Conservation (phyloP, 2,329 filamentous ascomycete genomes). For the Colletotrichum godetiae region DNA sequence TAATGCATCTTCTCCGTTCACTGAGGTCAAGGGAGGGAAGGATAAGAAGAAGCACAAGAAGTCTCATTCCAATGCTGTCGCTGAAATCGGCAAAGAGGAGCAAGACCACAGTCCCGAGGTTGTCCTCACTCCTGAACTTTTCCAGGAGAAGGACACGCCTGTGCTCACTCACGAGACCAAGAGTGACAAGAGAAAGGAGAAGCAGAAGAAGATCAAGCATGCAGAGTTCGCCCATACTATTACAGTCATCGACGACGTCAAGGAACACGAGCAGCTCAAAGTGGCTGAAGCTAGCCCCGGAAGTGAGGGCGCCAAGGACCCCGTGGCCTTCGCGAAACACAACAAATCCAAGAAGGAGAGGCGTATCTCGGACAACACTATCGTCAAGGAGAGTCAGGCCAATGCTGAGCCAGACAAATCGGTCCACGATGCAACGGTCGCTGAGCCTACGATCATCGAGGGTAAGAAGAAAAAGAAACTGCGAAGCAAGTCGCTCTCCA, state of each 20-base stretch:
- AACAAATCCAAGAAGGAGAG: background rate
- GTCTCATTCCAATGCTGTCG: background rate
- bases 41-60: background rate
- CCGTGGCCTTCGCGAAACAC: background rate
- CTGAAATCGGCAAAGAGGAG: background rate
- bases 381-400: background rate
- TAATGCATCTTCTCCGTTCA: background rate
- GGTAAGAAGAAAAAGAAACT: background rate
- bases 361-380: background rate
- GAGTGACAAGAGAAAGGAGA: background rate
- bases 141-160: background rate
- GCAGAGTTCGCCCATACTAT: background rate
- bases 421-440: background rate
- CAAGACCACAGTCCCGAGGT: background rate
- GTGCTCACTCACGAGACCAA: background rate
- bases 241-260: background rate
- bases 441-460: background rate
- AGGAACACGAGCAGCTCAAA: background rate
- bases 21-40: background rate
- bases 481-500: background rate
- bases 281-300: background rate
- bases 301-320: too few species aligned
- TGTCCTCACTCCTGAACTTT: background rate
- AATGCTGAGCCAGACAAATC: background rate
- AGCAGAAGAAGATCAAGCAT: background rate